phyloP scores from a whole-genome alignment of 495 filamentous ascomycete genomes.

The Thozetella sp. region DNA sequence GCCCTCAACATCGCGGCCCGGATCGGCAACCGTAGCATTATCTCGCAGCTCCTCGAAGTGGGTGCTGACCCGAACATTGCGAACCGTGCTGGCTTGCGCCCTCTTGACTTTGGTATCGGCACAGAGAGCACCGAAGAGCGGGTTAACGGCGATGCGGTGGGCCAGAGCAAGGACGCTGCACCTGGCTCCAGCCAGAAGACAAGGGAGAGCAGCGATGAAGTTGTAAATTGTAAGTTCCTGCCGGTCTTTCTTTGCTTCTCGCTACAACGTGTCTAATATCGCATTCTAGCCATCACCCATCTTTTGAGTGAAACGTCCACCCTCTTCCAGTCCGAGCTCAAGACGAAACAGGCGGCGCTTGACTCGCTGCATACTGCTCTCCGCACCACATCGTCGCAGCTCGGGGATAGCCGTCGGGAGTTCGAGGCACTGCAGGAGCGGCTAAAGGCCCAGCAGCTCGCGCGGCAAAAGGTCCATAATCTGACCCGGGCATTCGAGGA shows the following conservation, averaged over 20 bases:
- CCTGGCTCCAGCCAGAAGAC: conserved; percentile 45
- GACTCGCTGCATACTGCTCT: conserved; percentile 76
- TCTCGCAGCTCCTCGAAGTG: conserved; percentile 90
- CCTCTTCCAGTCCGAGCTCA: conserved; percentile 74
- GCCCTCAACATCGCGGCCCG: conserved; percentile 91
- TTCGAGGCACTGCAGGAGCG: conserved; percentile 67
- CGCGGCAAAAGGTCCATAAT: conserved; percentile 46
- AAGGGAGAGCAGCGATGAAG: conserved; percentile 65
- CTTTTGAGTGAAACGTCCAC: conserved; percentile 73
- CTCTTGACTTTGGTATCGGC: conserved; percentile 90
- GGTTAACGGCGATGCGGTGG: conserved; percentile 42
- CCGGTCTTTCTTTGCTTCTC: neutral
- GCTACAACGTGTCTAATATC: neutral
- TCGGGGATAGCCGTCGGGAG: conserved; percentile 72
- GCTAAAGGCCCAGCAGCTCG: conserved; percentile 43
- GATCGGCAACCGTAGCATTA: conserved; percentile 86
- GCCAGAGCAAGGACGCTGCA: conserved; percentile 23
- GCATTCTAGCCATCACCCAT: conserved; percentile 63
- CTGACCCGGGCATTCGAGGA: conserved; percentile 48
- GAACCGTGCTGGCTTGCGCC: conserved; percentile 83
- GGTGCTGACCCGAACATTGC: conserved; percentile 87
- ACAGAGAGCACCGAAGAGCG: conserved; percentile 41
- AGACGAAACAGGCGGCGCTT: conserved; percentile 78
- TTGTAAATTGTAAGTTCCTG: conserved; percentile 64
- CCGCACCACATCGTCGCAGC: conserved; percentile 74